phyloP scores from a whole-genome alignment of 2,329 filamentous ascomycete genomes.

The Lojkania enalia region DNA sequence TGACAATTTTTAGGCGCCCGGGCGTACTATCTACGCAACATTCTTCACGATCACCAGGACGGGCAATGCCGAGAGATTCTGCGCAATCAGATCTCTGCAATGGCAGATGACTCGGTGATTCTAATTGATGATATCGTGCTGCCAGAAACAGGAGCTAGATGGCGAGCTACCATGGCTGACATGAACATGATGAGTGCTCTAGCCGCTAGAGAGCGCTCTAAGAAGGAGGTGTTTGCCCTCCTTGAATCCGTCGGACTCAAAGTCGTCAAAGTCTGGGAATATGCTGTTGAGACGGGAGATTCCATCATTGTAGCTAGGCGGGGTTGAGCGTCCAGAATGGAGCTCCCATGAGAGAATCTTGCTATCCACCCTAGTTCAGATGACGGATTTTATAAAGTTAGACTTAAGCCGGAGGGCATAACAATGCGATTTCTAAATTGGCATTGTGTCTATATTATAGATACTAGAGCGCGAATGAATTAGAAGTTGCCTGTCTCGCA shows the following conservation, averaged over 20 bases:
- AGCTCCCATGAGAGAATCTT: too few relatives aligned
- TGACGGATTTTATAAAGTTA: too few relatives aligned
- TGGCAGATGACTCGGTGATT: conserved; percentile 42
- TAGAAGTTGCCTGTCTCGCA: too few relatives aligned
- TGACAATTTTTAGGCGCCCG: too few relatives aligned
- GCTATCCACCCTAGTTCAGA: too few relatives aligned
- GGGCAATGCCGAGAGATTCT: conserved; percentile 45
- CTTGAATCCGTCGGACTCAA: conserved; percentile 1
- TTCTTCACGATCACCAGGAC: conserved; percentile 45
- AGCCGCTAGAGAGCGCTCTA: conserved; percentile 1
- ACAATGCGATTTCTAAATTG: too few relatives aligned
- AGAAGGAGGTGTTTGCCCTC: conserved; percentile 4
- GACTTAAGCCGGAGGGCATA: too few relatives aligned
- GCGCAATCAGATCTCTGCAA: conserved; percentile 33
- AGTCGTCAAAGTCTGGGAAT: conserved; percentile 4
- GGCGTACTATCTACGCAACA: conserved; percentile 39
- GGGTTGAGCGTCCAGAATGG: too few relatives aligned
- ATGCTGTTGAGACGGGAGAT: conserved; percentile 2
- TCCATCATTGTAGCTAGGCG: conserved; percentile 9
- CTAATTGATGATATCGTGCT: conserved; percentile 51
- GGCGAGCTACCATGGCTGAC: conserved; percentile 1
- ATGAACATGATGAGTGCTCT: conserved; percentile 1
- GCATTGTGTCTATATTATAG: too few relatives aligned
- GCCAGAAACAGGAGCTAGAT: conserved; percentile 31
- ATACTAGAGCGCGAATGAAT: too few relatives aligned